Base-by-base conservation (phyloP, 2,329 filamentous ascomycete genomes). In the Talaromyces islandicus region DNA sequence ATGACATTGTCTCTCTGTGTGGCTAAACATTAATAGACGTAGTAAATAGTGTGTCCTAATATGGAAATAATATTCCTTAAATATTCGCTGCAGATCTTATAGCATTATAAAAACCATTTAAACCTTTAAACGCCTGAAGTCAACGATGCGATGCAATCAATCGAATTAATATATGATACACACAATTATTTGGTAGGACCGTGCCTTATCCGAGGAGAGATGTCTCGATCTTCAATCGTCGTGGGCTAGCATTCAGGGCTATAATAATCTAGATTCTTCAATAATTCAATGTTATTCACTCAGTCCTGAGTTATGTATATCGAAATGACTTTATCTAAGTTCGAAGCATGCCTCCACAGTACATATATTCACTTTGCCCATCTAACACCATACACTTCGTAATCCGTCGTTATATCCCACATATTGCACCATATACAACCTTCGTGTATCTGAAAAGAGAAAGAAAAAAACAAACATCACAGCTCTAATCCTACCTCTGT, bases 1-100 rank as follows among this genome's bases (percentile, higher is more conserved):
- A 61, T 7, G 65, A 68, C 53, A 68, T 69, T 51, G 21, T 65
- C 30, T 64, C 60, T 54, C 54, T 65, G 35, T 67, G 65, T 70
- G 56, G 46, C 9, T 62, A 61, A 14, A 7, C 1, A 1, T 24
- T 46, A 7, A 43, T 24, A 11, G 21, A 46, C n/a, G 21, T 43
- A 21, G 9, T 43, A 9, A 2, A 19, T 19, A 41, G 38, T 3
- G 7, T 21, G 1, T n/a, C 38, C 19, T 43, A 21, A 9, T 5
- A 14, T 35, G 12, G 12, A 35, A 3, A 35, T 30, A 30, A 30
- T 30, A 30, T 30, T 30, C 29, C 10, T 30, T 1, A 9, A 6
- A 27, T 27, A 6, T 27, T 27, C n/a, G 25, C 29, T 30, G 9
- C 7, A 30, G 29, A 11, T 10, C 29, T 30, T 30, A 30, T 30